Evolutionary conservation across 805 yeast species (phyloP), one percentile per base, ranked within the genome.

Genomic region (Kuraishia floccosa): DNA sequence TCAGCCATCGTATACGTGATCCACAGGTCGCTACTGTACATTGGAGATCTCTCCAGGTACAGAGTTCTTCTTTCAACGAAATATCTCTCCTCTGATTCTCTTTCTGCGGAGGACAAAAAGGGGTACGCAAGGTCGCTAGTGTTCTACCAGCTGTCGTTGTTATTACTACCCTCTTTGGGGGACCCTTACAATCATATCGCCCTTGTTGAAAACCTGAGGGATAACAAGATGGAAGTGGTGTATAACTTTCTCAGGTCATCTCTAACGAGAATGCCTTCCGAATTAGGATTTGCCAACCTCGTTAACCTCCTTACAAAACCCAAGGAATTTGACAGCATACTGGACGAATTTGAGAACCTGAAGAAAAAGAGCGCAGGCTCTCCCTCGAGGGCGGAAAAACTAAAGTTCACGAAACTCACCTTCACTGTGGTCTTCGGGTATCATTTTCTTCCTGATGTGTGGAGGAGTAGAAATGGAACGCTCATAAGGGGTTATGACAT

Each of bases 181-280:
- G 86, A 77, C 42, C 77, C 73, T 18, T 69, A 69, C 40, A 72
- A 72, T 39, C 76, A 72, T 40, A 60, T 71, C 29, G 82, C 77
- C 3, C 65, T 76, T 22, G 54, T 65, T 25, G 63, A 68, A 35
- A 69, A 71, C 58, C 56, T 66, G 30, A 57, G 58, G 29, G 67
- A 62, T 33, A 68, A 66, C 37, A 62, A 61, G 31, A 63, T 56
- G 35, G 53, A 54, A 30, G 70, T 75, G 17, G 56, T 64, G 24
- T 62, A 69, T 36, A 70, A 73, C 58, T 66, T 71, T 32, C 54
- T 70, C 28, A 56, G 83, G 39, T 71, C 81, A 3, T 61, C 65
- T 14, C 57, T 68, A 38, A 66, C 82, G 10, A 62, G 77, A 35
- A 56, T 65, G 19, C 65, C 71, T 15, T 58, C 60, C 30, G 50